These are phyloP conservation scores for Plasmodium berghei DNA, from an alignment of 169 alveolate species.

Conservation along the genomic window DNA sequence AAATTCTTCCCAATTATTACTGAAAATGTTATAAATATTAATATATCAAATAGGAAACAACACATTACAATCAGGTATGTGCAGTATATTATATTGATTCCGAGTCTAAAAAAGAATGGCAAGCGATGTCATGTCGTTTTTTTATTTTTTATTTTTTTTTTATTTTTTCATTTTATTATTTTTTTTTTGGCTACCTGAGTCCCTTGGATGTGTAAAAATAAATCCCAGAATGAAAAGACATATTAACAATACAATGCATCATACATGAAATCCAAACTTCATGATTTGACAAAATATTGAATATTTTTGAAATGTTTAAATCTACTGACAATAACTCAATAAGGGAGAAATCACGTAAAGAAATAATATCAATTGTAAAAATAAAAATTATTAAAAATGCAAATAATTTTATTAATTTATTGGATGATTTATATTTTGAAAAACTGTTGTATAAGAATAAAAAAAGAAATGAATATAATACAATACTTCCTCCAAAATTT, in stretches of 20 bases:
- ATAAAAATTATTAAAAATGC: slow-evolving; percentile 14
- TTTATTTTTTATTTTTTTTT: no score
- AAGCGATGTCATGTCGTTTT: neutral
- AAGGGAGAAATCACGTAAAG: slow-evolving; percentile 36
- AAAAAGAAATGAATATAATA: slow-evolving; percentile 33
- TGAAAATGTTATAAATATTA: slow-evolving; percentile 31
- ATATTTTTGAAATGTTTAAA: slow-evolving; percentile 8
- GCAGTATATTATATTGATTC: slow-evolving; percentile 12
- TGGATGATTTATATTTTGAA: slow-evolving; percentile 50
- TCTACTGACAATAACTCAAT: slow-evolving; percentile 4
- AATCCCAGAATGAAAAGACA: slow-evolving; percentile 59
- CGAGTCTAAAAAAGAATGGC: slow-evolving; percentile 2
- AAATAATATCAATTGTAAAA: slow-evolving; percentile 14
- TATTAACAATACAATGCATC: slow-evolving; percentile 42
- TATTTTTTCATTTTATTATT: neutral
- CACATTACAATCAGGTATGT: slow-evolving; percentile 29
- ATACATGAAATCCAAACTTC: slow-evolving; percentile 65
- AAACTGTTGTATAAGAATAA: slow-evolving; percentile 22
- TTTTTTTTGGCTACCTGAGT: slow-evolving; percentile 14
- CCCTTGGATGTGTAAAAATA: slow-evolving; percentile 68
- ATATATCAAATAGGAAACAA: slow-evolving; percentile 39
- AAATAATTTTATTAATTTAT: slow-evolving; percentile 26
- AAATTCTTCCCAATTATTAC: slow-evolving; percentile 36
- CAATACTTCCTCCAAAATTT: slow-evolving; percentile 2
- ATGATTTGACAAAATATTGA: slow-evolving; percentile 8